Conservation (phyloP, 768 basidiomycete genomes). For the Mycena haematopus region DNA sequence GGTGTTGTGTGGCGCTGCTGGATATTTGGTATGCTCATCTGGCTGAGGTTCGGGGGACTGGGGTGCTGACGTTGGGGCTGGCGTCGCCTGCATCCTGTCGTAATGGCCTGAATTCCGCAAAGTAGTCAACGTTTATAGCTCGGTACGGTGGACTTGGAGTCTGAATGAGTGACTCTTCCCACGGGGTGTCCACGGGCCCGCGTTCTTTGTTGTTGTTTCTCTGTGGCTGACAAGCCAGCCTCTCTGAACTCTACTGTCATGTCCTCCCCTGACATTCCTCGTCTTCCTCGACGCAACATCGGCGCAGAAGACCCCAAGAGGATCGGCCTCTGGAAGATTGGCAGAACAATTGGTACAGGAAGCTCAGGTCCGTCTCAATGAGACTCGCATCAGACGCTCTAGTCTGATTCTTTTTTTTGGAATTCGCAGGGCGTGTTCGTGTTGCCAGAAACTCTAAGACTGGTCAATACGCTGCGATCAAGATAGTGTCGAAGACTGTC, state of each 20-base stretch:
- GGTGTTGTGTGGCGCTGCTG: slow-evolving; percentile 66
- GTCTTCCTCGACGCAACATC: slow-evolving; percentile 35
- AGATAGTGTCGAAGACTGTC: slow-evolving; percentile 86
- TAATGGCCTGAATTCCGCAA: neutral
- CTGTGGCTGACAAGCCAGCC: slow-evolving; percentile 1
- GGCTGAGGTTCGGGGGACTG: slow-evolving; percentile 46
- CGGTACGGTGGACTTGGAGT: too few relatives aligned
- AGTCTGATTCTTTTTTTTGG: neutral
- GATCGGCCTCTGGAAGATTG: slow-evolving; percentile 85
- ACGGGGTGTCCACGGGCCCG: slow-evolving; percentile 33
- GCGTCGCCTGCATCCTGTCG: slow-evolving; percentile 66
- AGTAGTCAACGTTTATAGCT: too few relatives aligned
- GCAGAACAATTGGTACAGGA: slow-evolving; percentile 83
- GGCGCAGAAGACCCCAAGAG: slow-evolving; percentile 58
- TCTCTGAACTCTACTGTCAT: slow-evolving; percentile 30
- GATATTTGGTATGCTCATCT: slow-evolving; percentile 47
- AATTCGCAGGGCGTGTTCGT: slow-evolving; percentile 77
- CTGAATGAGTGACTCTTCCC: slow-evolving; percentile 12
- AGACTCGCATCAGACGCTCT: neutral
- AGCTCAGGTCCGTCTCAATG: slow-evolving; percentile 66
- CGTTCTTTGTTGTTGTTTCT: slow-evolving; percentile 43
- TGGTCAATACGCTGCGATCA: slow-evolving; percentile 90
- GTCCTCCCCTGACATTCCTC: slow-evolving; percentile 34
- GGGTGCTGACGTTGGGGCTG: slow-evolving; percentile 66
- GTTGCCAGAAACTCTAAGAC: slow-evolving; percentile 89